phyloP scores from a whole-genome alignment of 495 filamentous ascomycete genomes.

The Copromyces sp. region DNA sequence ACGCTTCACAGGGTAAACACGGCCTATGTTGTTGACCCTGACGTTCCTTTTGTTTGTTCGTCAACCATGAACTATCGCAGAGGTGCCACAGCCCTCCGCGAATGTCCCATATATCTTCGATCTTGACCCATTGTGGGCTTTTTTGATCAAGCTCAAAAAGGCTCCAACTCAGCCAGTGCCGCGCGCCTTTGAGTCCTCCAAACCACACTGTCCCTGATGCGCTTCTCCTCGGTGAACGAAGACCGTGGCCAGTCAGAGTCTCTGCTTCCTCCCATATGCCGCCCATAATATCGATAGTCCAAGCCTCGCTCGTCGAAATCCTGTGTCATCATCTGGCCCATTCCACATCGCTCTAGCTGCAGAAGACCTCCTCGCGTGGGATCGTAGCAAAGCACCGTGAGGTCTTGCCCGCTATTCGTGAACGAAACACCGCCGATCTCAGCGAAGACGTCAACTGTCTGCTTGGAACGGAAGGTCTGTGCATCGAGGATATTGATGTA shows the following conservation, averaged over 20 bases:
- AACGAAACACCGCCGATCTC: conserved; percentile 73
- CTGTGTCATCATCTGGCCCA: conserved; percentile 29
- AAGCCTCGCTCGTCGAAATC: background rate
- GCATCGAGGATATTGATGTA: conserved; percentile 72
- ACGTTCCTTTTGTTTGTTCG: background rate
- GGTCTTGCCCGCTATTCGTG: conserved; percentile 55
- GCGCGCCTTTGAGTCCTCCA: conserved; percentile 23
- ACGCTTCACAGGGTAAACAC: background rate
- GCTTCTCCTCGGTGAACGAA: conserved; percentile 13
- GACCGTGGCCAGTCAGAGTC: conserved; percentile 20
- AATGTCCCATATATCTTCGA: background rate
- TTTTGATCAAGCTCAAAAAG: conserved; percentile 19
- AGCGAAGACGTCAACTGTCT: conserved; percentile 78
- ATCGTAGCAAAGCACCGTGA: conserved; percentile 71
- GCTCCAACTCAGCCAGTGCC: conserved; percentile 19
- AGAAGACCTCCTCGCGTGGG: conserved; percentile 67
- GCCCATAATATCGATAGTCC: background rate
- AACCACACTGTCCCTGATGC: conserved; percentile 12
- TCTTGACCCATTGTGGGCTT: background rate
- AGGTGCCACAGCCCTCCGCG: background rate
- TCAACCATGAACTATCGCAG: background rate
- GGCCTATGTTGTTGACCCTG: background rate
- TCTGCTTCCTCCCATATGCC: background rate
- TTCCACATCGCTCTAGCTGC: conserved; percentile 54
- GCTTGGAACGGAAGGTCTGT: conserved; percentile 51